Conservation (phyloP, 1,139 yeast species). For the Yamadazyma oceani region DNA sequence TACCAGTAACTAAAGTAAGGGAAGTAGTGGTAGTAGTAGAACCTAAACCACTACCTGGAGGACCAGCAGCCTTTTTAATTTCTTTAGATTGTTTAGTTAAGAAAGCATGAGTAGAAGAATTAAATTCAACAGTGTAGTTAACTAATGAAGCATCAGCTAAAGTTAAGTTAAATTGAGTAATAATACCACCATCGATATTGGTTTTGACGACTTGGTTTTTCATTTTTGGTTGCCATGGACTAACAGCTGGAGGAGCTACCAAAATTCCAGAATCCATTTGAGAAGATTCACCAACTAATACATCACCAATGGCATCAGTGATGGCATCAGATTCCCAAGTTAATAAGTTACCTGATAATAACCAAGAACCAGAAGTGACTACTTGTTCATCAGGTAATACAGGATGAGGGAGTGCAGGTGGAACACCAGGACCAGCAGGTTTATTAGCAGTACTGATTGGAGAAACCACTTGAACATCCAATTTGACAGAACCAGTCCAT, state of each 20-base stretch:
- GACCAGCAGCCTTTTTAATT: constrained; percentile 14
- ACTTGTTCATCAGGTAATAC: constrained; percentile 12
- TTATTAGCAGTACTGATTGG: constrained; percentile 18
- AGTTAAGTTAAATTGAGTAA: constrained; percentile 17
- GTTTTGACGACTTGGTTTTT: constrained; percentile 17
- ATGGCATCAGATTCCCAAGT: constrained; percentile 18
- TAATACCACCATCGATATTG: constrained; percentile 10
- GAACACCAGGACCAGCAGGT: constrained; percentile 14
- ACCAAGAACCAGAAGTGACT: constrained; percentile 16
- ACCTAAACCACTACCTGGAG: constrained; percentile 18
- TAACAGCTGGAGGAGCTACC: constrained; percentile 16
- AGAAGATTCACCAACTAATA: constrained; percentile 9
- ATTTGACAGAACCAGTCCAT: constrained; percentile 24
- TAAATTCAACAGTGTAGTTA: constrained; percentile 13
- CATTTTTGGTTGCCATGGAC: constrained; percentile 18
- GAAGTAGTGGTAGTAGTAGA: constrained; percentile 9
- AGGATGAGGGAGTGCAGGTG: constrained; percentile 16
- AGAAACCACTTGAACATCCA: constrained; percentile 23
- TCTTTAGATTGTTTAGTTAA: constrained; percentile 15
- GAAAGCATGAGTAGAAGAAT: constrained; percentile 13
- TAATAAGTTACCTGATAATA: constrained; percentile 18
- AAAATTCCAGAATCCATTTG: constrained; percentile 16
- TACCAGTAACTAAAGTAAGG: constrained; percentile 12
- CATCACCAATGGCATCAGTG: constrained; percentile 10
- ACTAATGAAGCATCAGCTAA: constrained; percentile 14